Evolutionary conservation across 2,329 filamentous ascomycete genomes (phyloP).

Genomic region (Aspergillus melleus): DNA sequence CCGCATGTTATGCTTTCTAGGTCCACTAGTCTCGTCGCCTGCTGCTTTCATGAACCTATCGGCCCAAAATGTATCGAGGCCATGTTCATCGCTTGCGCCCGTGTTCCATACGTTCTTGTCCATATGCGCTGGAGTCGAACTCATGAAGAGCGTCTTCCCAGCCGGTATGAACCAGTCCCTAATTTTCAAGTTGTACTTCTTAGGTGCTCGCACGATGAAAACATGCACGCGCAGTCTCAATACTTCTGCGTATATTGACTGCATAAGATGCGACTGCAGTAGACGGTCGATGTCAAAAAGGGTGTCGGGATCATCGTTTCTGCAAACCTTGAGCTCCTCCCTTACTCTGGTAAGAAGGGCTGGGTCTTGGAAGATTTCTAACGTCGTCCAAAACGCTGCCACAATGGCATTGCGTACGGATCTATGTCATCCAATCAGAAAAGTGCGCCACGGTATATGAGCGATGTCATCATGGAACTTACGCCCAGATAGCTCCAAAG

Average conservation of each 20-base stretch:
- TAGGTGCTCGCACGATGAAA: background rate
- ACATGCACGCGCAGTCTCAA: background rate
- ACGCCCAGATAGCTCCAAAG: constrained; percentile 36
- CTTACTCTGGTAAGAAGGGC: background rate
- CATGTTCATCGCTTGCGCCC: background rate
- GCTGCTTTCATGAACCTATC: background rate
- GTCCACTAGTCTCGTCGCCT: background rate
- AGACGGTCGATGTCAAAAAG: background rate
- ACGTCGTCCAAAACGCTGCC: background rate
- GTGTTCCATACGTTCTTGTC: background rate
- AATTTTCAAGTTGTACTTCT: background rate
- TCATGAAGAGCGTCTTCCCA: constrained; percentile 16
- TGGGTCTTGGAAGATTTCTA: background rate
- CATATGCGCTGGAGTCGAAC: background rate
- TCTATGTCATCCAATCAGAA: background rate
- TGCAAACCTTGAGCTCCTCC: background rate
- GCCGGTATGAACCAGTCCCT: background rate
- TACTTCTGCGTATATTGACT: background rate
- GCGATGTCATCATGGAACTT: background rate
- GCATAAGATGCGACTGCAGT: background rate
- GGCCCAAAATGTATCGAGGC: background rate
- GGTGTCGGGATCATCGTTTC: background rate
- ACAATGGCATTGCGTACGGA: background rate
- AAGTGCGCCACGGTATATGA: background rate
- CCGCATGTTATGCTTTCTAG: background rate